Conservation (phyloP, 2,329 filamentous ascomycete species). For the Fusarium multiceps region DNA sequence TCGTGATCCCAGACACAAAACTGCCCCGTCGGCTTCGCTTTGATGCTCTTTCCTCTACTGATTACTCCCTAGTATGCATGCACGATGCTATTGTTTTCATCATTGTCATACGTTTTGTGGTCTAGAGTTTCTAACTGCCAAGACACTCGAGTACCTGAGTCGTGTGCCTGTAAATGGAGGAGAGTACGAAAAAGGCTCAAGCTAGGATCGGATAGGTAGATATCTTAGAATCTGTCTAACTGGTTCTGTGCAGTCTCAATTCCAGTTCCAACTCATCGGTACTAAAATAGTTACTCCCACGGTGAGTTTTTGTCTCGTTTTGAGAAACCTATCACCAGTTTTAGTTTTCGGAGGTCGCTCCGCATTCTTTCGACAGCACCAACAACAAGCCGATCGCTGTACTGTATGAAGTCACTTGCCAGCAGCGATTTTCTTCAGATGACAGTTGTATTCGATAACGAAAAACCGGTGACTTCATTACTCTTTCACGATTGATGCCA, state of each 20-base stretch:
- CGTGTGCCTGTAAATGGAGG: not conserved
- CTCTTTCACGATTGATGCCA: not conserved
- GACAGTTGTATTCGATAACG: not conserved
- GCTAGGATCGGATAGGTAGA: not conserved
- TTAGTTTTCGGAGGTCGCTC: not conserved
- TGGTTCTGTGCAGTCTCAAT: not conserved
- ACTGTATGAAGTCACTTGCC: not conserved
- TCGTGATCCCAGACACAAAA: not conserved
- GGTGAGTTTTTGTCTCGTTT: not conserved
- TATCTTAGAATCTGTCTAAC: not conserved
- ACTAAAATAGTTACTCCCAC: not conserved
- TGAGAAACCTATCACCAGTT: not conserved
- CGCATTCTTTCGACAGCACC: not conserved
- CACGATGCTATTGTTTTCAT: conserved; percentile 1
- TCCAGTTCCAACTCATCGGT: not conserved
- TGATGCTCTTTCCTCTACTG: not conserved
- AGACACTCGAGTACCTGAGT: not conserved
- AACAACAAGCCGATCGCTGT: not conserved
- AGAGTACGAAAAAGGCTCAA: not conserved
- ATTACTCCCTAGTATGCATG: not conserved
- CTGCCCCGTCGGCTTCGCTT: not conserved
- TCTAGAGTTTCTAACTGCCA: not conserved
- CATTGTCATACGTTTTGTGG: conserved; percentile 15
- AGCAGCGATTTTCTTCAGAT: not conserved
- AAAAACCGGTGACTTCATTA: not conserved